These are phyloP conservation scores for Botrytis porri DNA, from an alignment of 2,329 filamentous ascomycete genomes.

Conservation along the genomic window DNA sequence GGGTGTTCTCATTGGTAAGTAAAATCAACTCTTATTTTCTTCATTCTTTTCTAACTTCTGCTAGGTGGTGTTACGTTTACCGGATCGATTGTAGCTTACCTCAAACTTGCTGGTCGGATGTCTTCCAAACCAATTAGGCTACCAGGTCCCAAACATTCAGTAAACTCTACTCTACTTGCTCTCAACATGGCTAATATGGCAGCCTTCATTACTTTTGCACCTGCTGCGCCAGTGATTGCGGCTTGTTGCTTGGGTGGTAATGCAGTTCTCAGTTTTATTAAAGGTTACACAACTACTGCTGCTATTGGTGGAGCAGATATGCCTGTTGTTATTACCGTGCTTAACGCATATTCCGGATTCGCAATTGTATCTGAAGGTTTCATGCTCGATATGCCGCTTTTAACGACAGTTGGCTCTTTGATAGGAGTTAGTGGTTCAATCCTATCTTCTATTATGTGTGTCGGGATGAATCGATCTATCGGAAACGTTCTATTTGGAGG, in stretches of 20 bases:
- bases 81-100: conserved; percentile 82
- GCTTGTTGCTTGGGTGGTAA: conserved; percentile 75
- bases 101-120: conserved; percentile 82
- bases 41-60: not conserved
- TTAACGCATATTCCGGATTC: conserved; percentile 90
- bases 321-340: conserved; percentile 85
- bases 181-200: conserved; percentile 81
- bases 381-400: conserved; percentile 83
- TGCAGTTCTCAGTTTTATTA: conserved; percentile 73
- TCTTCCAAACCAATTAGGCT: conserved; percentile 71
- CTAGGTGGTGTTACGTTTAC: conserved; percentile 80
- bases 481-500: conserved; percentile 87
- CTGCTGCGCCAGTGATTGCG: conserved; percentile 74
- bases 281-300: conserved; percentile 83
- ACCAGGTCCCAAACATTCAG: conserved; percentile 66
- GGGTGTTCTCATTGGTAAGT: conserved; percentile 73
- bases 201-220: conserved; percentile 76
- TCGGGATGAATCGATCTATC: conserved; percentile 89
- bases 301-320: conserved; percentile 93
- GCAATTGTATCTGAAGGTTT: conserved; percentile 86
- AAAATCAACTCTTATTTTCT: not conserved
- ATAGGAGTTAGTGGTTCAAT: conserved; percentile 89
- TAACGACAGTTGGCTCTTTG: conserved; percentile 80
- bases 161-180: conserved; percentile 73
- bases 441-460: conserved; percentile 81